phyloP scores from a whole-genome alignment of 345 rosid genomes.

The Aquilaria sinensis region DNA sequence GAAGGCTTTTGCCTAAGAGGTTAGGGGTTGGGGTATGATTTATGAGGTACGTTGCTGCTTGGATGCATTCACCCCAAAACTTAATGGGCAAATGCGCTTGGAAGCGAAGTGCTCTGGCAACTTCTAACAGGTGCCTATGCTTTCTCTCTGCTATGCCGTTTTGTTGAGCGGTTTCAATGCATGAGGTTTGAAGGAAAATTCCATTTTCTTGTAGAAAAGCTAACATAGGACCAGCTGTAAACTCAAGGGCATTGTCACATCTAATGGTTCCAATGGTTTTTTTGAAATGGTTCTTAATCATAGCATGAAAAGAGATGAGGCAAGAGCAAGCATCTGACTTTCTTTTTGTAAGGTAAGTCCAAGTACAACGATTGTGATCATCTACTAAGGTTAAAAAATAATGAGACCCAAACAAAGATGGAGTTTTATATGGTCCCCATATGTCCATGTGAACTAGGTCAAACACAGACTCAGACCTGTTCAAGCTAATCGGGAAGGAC shows the following conservation, averaged over 20 bases:
- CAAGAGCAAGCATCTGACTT: background rate
- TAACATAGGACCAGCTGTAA: too few relatives aligned
- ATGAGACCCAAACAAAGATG: background rate
- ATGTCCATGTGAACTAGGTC: too few relatives aligned
- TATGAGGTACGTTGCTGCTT: background rate
- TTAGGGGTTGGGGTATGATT: background rate
- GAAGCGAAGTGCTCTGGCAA: background rate
- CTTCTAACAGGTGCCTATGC: background rate
- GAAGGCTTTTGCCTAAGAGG: too few relatives aligned
- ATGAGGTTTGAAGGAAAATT: background rate
- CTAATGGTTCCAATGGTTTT: too few relatives aligned
- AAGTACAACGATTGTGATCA: background rate
- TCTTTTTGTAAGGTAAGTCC: background rate
- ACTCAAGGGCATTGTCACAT: too few relatives aligned
- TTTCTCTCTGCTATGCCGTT: background rate
- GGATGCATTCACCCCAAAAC: too few relatives aligned
- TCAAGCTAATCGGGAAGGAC: too few relatives aligned
- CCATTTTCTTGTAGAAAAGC: background rate
- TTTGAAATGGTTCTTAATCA: too few relatives aligned
- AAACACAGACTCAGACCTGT: too few relatives aligned
- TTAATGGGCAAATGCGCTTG: background rate
- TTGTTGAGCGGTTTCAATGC: background rate
- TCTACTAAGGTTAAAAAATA: background rate
- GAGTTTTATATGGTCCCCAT: too few relatives aligned
- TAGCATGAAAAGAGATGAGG: background rate